These are phyloP conservation scores for Arachnomyces sp. DNA, from an alignment of 2,329 filamentous ascomycete genomes.

Conservation along the genomic window DNA sequence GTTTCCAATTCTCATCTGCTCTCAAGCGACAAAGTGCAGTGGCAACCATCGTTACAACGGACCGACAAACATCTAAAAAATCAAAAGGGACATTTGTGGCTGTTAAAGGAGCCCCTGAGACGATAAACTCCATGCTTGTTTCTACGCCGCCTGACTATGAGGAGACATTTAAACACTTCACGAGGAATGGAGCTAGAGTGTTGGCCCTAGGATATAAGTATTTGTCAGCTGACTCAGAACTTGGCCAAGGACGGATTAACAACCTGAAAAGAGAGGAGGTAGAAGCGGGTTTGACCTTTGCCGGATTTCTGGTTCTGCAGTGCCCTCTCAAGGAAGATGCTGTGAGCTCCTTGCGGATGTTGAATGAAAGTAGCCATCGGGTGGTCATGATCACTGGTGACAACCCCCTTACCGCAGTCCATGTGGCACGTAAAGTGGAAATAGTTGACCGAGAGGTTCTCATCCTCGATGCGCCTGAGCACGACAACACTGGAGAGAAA, in stretches of 20 bases:
- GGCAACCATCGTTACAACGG: slow-evolving; percentile 67
- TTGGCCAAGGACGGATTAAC: slow-evolving; percentile 80
- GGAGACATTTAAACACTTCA: slow-evolving; percentile 98
- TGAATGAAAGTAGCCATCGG: slow-evolving; percentile 97
- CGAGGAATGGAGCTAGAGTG: slow-evolving; percentile 87
- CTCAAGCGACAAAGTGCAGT: slow-evolving; percentile 95
- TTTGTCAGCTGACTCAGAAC: slow-evolving; percentile 70
- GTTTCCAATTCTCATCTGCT: slow-evolving; percentile 96
- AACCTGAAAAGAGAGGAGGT: slow-evolving; percentile 89
- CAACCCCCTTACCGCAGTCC: slow-evolving; percentile 91
- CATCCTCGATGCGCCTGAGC: slow-evolving; percentile 89
- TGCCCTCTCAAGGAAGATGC: slow-evolving; percentile 96
- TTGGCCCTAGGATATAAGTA: slow-evolving; percentile 92
- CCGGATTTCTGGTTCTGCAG: slow-evolving; percentile 90
- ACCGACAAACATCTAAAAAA: slow-evolving; percentile 66
- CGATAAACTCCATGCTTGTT: slow-evolving; percentile 86
- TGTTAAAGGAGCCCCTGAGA: slow-evolving; percentile 96
- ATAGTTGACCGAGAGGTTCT: slow-evolving; percentile 94
- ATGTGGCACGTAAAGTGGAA: slow-evolving; percentile 91
- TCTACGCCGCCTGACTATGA: slow-evolving; percentile 81
- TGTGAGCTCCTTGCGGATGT: slow-evolving; percentile 86
- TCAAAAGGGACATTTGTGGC: slow-evolving; percentile 81
- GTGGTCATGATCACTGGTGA: slow-evolving; percentile 99
- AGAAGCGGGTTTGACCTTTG: slow-evolving; percentile 76
- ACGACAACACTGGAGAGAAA: slow-evolving; percentile 70